These are phyloP conservation scores for Vickermania ingenoplastis DNA, from an alignment of 208 protist genomes.

Conservation along the genomic window DNA sequence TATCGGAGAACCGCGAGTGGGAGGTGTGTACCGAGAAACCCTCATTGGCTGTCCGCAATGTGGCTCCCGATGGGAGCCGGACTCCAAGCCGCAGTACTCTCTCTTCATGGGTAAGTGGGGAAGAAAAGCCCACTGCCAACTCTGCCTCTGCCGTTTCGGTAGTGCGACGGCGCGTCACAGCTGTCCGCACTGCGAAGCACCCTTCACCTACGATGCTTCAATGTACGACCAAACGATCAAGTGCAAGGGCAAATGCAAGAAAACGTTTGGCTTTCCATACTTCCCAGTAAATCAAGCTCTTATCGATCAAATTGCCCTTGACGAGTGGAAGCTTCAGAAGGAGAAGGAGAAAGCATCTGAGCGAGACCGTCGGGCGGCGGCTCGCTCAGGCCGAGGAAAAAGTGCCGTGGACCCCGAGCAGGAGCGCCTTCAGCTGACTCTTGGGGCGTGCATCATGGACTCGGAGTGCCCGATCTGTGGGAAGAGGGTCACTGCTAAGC, in stretches of 20 bases:
- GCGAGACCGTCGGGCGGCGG: conserved; percentile 31
- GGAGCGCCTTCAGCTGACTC: conserved; percentile 26
- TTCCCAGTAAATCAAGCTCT: conserved; percentile 69
- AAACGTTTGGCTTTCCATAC: conserved; percentile 69
- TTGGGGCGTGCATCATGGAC: conserved; percentile 59
- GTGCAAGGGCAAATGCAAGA: conserved; percentile 41
- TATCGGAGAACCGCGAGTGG: conserved; percentile 39
- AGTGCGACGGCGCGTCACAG: conserved; percentile 63
- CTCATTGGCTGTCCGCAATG: conserved; percentile 68
- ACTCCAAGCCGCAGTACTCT: conserved; percentile 69
- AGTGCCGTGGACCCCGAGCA: conserved; percentile 8
- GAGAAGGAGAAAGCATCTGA: conserved; percentile 16
- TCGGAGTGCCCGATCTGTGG: conserved; percentile 63
- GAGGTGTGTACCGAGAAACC: conserved; percentile 36
- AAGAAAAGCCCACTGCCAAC: conserved; percentile 77
- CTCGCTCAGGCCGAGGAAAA: conserved; percentile 7
- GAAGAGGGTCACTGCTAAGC: conserved; percentile 28
- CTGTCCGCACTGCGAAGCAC: conserved; percentile 63
- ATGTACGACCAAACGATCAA: conserved; percentile 57
- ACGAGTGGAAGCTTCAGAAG: conserved; percentile 53
- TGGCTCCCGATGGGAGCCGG: conserved; percentile 55
- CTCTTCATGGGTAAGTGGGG: conserved; percentile 81
- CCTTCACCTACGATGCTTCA: conserved; percentile 71
- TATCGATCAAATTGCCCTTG: conserved; percentile 44
- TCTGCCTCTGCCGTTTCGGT: conserved; percentile 75